These are phyloP conservation scores for Pichia sp. DNA, from an alignment of 1,139 yeast genomes.

Conservation along the genomic window DNA sequence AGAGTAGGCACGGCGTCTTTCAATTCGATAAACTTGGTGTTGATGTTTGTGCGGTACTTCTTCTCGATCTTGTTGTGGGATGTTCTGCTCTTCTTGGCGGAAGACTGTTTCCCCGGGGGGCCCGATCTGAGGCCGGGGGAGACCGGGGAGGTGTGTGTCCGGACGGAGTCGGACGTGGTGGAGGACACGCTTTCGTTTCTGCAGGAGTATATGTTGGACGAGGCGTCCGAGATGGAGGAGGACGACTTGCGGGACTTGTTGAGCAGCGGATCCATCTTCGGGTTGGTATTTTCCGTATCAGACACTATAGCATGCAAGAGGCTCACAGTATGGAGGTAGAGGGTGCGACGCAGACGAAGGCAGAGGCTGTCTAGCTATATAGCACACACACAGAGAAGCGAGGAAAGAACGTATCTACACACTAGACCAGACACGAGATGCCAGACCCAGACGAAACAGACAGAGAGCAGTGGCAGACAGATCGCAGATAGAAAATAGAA, in stretches of 20 bases:
- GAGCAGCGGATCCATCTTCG: background rate
- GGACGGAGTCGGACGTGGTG: background rate
- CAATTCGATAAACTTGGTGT: slow-evolving; percentile 60
- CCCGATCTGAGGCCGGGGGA: background rate
- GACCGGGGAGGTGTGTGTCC: background rate
- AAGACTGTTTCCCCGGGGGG: background rate
- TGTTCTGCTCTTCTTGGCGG: slow-evolving; percentile 40
- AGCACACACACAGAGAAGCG: no score
- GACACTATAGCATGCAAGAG: no score
- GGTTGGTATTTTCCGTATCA: no score
- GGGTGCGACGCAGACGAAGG: no score
- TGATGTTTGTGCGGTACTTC: slow-evolving; percentile 69
- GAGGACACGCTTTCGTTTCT: background rate
- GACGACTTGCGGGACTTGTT: background rate
- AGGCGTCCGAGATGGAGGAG: background rate
- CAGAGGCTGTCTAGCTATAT: no score
- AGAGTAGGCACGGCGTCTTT: slow-evolving; percentile 70
- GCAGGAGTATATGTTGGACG: background rate
- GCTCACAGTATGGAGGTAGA: no score
- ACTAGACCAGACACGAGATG: no score
- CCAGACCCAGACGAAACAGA: no score
- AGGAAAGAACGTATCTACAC: no score
- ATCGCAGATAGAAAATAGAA: no score
- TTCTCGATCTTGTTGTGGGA: slow-evolving; percentile 75
- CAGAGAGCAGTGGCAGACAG: no score